Evolutionary conservation across 2,329 filamentous ascomycete species (phyloP), one percentile per base, ranked within the genome.

Genomic region (Scedosporium boydii): DNA sequence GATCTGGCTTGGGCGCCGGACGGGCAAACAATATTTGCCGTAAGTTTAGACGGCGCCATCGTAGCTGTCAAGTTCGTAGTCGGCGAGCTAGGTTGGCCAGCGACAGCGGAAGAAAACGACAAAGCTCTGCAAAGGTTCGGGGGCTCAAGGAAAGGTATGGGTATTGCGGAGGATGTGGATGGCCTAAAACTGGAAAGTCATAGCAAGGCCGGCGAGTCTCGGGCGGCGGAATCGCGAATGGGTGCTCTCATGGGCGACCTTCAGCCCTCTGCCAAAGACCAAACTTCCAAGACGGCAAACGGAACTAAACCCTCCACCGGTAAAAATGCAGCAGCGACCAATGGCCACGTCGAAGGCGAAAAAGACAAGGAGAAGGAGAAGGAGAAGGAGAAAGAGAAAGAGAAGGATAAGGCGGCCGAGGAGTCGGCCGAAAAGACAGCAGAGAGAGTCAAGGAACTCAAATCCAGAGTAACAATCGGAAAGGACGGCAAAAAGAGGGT

Each of bases 401-500:
- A 69, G 1, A 72, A 74, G 56, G 68, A 68, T 6, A 71, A 74
- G 41, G 73, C 74, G 23, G 72, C 74, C 4, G 76, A 81, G 60
- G 82, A 85, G 66, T 75, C 74, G 7, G 78, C 78, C 1, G 80
- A 84, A 66, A 84, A 85, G 71, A 71, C 77, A 3, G 81, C 78
- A 1, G 78, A 83, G 64, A 76, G 82, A 64, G 80, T 85, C 69
- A 80, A 77, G 65, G 79, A 79, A 68, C 76, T 98, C 66, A 98
- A 98, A 75, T 91, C 93, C 65, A 85, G 95, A 60, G 93, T 98
- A 3, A 97, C 93, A 0, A 88, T 97, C 64, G 96, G 91, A 0
- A 98, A 97, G 72, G 93, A 99, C 67, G 95, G 95, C 34, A 98
- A 95, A 77, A 99, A 99, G 77, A 85, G 95, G 62, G 93, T 99